Evolutionary conservation across 2,329 filamentous ascomycete genomes (phyloP).

Genomic region (Sporothrix brunneoviolacea): DNA sequence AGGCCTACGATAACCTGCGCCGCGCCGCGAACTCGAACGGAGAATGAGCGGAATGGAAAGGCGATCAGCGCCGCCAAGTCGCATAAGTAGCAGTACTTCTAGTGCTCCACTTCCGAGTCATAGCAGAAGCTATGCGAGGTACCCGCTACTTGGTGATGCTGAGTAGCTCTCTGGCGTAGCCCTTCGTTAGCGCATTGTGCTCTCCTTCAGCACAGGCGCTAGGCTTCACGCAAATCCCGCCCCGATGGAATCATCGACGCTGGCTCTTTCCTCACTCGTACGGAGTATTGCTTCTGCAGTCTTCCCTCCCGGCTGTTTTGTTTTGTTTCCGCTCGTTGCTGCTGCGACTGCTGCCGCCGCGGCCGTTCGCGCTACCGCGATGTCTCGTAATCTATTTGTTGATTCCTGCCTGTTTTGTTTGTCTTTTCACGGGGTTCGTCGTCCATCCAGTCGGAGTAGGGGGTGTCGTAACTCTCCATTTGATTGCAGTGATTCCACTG

Average conservation of each 20-base stretch:
- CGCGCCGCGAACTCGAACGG: too few species aligned
- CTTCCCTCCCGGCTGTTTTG: neutral
- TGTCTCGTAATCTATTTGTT: constrained; percentile 7
- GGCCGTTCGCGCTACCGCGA: constrained; percentile 6
- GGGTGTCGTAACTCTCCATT: neutral
- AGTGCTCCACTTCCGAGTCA: too few species aligned
- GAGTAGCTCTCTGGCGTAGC: constrained; percentile 3
- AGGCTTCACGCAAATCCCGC: constrained; percentile 1
- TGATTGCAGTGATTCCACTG: constrained; percentile 4
- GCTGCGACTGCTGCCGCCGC: neutral
- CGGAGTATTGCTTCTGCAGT: neutral
- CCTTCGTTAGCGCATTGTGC: constrained; percentile 1
- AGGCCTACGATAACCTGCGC: too few species aligned
- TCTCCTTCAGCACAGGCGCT: constrained; percentile 5
- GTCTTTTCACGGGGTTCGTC: neutral
- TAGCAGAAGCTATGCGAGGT: neutral
- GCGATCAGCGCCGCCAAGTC: neutral
- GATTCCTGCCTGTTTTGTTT: neutral
- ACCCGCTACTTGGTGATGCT: neutral
- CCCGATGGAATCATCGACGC: constrained; percentile 6
- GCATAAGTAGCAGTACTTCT: neutral
- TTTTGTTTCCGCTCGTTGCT: neutral
- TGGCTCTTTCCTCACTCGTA: neutral
- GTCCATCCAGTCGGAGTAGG: too few species aligned
- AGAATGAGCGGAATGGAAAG: neutral